Evolutionary conservation across 495 filamentous ascomycete genomes (phyloP), one percentile per base, ranked within the genome.

Genomic region (Trichoderma reesei): DNA sequence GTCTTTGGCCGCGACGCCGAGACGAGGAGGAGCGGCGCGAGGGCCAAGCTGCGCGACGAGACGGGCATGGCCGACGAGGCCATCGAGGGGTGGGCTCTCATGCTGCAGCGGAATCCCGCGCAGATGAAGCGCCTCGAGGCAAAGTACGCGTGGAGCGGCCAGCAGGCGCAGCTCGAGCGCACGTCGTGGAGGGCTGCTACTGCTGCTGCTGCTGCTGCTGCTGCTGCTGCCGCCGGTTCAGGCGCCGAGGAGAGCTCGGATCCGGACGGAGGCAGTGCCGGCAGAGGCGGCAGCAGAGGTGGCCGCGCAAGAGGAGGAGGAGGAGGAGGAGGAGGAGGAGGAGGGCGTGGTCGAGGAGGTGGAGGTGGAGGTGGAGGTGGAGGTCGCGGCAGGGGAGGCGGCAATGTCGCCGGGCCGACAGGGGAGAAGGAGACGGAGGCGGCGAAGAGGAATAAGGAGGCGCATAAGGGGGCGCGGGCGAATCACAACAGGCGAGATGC

Each of bases 21-120:
- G 8, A 89, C 90, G 3, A 80, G 92, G 62, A 78, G 88, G 64
- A 78, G 87, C 0, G 76, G 82, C 41, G 74, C 82, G 2, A 76
- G 94, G 61, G 73, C 69, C 6, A 76, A 77, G n/a, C 74, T 98
- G 46, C 90, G 86, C 68, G 80, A 80, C 16, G 86, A 90, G 67
- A 96, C 90, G 11, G 88, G 86, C 9, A 89, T 95, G 89, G 94
- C 90, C 1, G 93, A 98, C 67, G 94, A 98, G 72, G 88, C 86
- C 7, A 89, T 98, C 51, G 94, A 98, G 72, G 94, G 94, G 14
- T 98, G 92, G 91, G 90, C 81, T 3, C 74, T 96, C 33, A 96
- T 98, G 90, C 71, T 96, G 2, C 71, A 72, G 7, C 78, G 92
- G 34, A 88, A 95, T 68, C 82, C 86, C n/a, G 79, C 81, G 66